Conservation (phyloP, 164 flowering plant genomes). For the Buxus sempervirens region DNA sequence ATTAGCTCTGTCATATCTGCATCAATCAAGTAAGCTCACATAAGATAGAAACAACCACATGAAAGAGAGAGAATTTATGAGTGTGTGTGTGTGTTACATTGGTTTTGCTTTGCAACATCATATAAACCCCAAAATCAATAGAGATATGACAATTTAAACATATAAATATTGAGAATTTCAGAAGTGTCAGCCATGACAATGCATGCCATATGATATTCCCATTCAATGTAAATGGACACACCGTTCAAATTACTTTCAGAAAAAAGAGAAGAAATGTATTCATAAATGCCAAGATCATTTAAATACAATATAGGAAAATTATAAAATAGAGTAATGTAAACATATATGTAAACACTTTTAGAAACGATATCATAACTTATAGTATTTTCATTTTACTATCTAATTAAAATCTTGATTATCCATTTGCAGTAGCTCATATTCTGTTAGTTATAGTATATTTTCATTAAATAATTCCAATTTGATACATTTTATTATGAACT, state of each 20-base stretch:
- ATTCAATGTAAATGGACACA: background rate
- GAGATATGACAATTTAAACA: no score
- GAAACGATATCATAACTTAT: no score
- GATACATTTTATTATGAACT: no score
- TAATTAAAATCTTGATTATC: background rate
- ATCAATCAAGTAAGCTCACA: background rate
- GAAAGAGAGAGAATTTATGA: background rate
- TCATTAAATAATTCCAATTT: background rate
- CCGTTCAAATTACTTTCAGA: background rate
- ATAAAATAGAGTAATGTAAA: no score
- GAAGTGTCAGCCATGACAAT: background rate
- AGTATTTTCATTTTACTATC: background rate
- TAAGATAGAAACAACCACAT: background rate
- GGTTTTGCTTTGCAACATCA: background rate
- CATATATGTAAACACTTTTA: no score
- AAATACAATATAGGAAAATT: no score
- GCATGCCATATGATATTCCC: background rate
- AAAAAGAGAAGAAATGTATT: no score
- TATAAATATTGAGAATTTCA: background rate
- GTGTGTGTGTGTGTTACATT: background rate
- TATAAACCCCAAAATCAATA: background rate
- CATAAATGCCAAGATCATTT: no score
- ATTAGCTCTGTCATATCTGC: constrained; percentile 62
- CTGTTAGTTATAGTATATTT: background rate
- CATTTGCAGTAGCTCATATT: background rate